Evolutionary conservation across 495 filamentous ascomycete species (phyloP).

Genomic region (Penicillium atrosanguineum): DNA sequence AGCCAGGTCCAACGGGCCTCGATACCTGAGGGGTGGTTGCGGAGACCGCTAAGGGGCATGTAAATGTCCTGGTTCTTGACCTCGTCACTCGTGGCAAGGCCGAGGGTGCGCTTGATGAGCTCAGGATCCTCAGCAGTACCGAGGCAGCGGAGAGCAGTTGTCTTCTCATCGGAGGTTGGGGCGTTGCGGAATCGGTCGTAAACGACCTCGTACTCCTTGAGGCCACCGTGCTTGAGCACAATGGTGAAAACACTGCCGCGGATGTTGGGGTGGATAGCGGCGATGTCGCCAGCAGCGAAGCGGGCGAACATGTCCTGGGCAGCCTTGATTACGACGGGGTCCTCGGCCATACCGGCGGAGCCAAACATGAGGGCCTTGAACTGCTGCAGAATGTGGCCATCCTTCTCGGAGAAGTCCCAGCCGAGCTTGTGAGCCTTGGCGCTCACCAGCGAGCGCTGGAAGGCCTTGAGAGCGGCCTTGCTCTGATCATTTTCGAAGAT

Average conservation of each 20-base stretch:
- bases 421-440: conserved; percentile 79
- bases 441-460: conserved; percentile 73
- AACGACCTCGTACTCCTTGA: conserved; percentile 68
- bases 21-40: conserved; percentile 74
- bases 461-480: conserved; percentile 72
- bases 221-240: conserved; percentile 58
- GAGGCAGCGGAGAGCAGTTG: conserved; percentile 85
- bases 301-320: conserved; percentile 64
- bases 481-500: conserved; percentile 77
- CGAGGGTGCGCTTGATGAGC: conserved; percentile 78
- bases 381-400: conserved; percentile 88
- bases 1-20: conserved; percentile 80
- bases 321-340: conserved; percentile 55
- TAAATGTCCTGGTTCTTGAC: conserved; percentile 98
- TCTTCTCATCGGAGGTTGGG: conserved; percentile 89
- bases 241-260: conserved; percentile 62
- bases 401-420: conserved; percentile 79
- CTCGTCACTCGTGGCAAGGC: conserved; percentile 70
- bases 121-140: conserved; percentile 74
- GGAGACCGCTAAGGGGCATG: conserved; percentile 75
- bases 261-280: conserved; percentile 66
- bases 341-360: conserved; percentile 57
- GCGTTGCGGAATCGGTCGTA: conserved; percentile 81
- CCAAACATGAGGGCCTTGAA: conserved; percentile 67
- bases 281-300: conserved; percentile 56